These are phyloP conservation scores for Diplosphaera chodatii DNA, from an alignment of 139 green algal genomes.

Conservation along the genomic window DNA sequence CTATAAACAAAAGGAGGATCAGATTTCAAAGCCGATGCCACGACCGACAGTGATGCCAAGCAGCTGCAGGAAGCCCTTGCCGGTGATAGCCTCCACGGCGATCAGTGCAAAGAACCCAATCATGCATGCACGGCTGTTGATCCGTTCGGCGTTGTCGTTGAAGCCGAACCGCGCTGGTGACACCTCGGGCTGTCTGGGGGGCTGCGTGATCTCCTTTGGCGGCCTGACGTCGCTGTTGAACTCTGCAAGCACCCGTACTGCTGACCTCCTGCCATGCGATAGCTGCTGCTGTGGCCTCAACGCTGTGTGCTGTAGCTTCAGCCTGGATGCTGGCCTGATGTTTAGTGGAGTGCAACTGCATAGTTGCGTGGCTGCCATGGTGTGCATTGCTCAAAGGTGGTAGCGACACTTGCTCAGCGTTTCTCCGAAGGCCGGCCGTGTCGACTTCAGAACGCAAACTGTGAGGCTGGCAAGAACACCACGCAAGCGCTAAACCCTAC, in stretches of 20 bases:
- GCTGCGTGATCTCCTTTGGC: conserved; percentile 43
- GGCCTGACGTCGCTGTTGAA: neutral
- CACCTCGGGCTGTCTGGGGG: conserved; percentile 31
- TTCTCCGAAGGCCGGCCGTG: too few relatives aligned
- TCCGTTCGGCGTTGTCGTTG: conserved; percentile 65
- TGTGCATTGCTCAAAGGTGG: neutral
- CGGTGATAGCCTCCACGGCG: conserved; percentile 58
- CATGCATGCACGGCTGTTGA: conserved; percentile 80
- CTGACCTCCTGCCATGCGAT: too few relatives aligned
- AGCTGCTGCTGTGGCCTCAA: neutral
- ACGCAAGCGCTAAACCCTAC: too few relatives aligned
- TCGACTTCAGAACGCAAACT: too few relatives aligned
- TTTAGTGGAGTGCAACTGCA: neutral
- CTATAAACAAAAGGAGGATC: too few relatives aligned
- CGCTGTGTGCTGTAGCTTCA: neutral
- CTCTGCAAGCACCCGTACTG: neutral
- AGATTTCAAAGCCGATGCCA: conserved; percentile 74
- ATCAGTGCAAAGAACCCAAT: conserved; percentile 84
- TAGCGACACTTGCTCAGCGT: too few relatives aligned
- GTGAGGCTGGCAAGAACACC: too few relatives aligned
- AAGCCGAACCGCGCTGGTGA: conserved; percentile 60
- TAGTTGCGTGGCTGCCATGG: neutral
- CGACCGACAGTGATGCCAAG: conserved; percentile 50
- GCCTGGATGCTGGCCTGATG: neutral
- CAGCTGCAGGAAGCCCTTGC: conserved; percentile 67